Evolutionary conservation across 257 asterid species (phyloP).

Genomic region (Penstemon barbatus): DNA sequence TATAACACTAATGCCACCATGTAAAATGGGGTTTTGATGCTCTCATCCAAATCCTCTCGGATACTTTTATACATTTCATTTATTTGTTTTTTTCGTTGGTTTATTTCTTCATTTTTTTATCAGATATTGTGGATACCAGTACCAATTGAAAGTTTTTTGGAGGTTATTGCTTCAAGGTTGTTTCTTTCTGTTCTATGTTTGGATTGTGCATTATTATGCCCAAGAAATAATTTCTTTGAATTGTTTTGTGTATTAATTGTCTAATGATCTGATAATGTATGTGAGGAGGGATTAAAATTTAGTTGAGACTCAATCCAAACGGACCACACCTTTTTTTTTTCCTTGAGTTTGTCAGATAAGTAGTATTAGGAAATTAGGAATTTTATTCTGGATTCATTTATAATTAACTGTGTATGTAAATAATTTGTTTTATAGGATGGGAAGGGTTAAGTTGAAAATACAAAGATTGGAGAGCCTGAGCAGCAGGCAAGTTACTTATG

Average conservation of each 20-base stretch:
- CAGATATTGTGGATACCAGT: constrained; percentile 26
- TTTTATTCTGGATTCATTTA: neutral
- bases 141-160: constrained; percentile 29
- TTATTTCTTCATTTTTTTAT: constrained; percentile 24
- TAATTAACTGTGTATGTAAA: neutral
- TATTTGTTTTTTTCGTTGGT: constrained; percentile 11
- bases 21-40: constrained; percentile 31
- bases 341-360: too few species aligned
- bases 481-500: constrained; percentile 80
- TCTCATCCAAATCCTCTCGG: constrained; percentile 30
- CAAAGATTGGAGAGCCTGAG: constrained; percentile 74
- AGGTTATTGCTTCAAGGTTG: constrained; percentile 28
- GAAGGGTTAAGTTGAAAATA: constrained; percentile 79
- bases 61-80: constrained; percentile 8
- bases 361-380: too few species aligned
- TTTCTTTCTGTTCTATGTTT: neutral
- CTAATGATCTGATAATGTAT: neutral
- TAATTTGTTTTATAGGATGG: constrained; percentile 58
- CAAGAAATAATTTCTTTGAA: neutral
- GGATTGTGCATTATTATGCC: neutral
- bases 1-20: constrained; percentile 25
- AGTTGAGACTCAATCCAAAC: too few species aligned
- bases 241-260: neutral
- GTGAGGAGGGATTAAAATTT: neutral
- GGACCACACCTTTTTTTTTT: neutral